Base-by-base conservation (phyloP, 2,329 filamentous ascomycete species). In the Ascochyta clinopodiicola region DNA sequence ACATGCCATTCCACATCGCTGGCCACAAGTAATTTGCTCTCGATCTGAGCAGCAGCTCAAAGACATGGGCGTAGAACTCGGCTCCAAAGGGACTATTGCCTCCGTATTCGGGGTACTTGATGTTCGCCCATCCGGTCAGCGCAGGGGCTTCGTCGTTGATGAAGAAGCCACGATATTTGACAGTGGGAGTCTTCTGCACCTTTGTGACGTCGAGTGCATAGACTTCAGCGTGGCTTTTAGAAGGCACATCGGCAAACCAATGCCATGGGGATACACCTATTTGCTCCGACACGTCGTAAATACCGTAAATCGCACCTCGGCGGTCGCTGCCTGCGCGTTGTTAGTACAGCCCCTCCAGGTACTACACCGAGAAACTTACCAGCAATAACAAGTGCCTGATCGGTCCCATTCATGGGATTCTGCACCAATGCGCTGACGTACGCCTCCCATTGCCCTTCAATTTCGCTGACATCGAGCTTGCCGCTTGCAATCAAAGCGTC, bases 21-120 rank as follows among this genome's bases (percentile, higher is more conserved):
- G 89, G 89, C 89, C 89, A 92, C 44, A 92, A 78, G 66, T 91
- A 91, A 72, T 92, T 92, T 15, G 88, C 88, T 34, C 85, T 82
- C 25, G 89, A 79, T 6, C 89, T 82, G 6, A 92, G 82, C 1
- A 91, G 76, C 1, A 92, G 78, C 75, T 92, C 89, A 59, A 90
- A 91, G 19, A 92, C 84, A 19, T 84, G 82, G 4, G 82, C 77
- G 73, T 92, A 90, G 71, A 91, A 90, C 4, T 84, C 81, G n/a
- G 83, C 78, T 52, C 84, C 84, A 39, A 72, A 75, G 0, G 77
- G 74, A 42, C 73, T 71, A n/a, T 77, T 75, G 38, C 78, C 81
- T 17, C 77, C 68, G 29, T 75, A 77, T n/a, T 68, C 59, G 2
- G 78, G 77, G 50, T 81, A 86, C 19, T 82, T 82, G n/a, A 78